A percentile compares a stretch with the other conserved stretches of the same genome.
Evolutionary conservation across 306 rosid species (phyloP).

Genomic region (Cicer cuneatum): DNA sequence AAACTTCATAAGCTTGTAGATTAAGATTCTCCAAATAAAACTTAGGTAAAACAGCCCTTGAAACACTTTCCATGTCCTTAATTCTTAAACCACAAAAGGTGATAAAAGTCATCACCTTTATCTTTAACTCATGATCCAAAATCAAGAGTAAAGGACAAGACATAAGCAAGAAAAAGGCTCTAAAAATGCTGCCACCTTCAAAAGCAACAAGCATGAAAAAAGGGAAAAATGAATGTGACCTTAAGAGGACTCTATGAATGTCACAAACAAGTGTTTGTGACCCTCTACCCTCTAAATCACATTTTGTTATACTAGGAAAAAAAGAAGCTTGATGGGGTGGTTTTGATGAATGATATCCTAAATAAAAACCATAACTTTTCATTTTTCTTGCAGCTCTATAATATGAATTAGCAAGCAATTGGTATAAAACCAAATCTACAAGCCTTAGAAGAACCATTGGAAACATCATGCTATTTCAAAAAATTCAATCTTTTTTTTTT

Average conservation of each 20-base stretch:
- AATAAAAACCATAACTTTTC: constrained; percentile 57
- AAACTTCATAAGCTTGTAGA: constrained; percentile 58
- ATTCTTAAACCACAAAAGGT: constrained; percentile 67
- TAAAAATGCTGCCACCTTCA: constrained; percentile 81
- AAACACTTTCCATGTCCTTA: constrained; percentile 62
- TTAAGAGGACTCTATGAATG: constrained; percentile 59
- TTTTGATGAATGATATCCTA: constrained; percentile 47
- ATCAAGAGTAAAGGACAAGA: constrained; percentile 69
- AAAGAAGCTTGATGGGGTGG: constrained; percentile 45
- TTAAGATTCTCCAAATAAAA: constrained; percentile 81
- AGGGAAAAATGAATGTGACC: constrained; percentile 71
- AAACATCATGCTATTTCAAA: constrained; percentile 48
- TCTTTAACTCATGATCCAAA: constrained; percentile 56
- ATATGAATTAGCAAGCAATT: constrained; percentile 67
- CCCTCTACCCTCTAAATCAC: constrained; percentile 54
- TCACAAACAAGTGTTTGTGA: constrained; percentile 63
- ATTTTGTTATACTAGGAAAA: constrained; percentile 61
- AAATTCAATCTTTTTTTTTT: background rate
- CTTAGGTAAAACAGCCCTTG: constrained; percentile 79
- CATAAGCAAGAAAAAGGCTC: constrained; percentile 70
- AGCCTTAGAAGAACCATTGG: constrained; percentile 63
- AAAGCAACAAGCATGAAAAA: constrained; percentile 91
- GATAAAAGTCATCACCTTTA: constrained; percentile 69
- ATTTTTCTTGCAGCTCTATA: constrained; percentile 74
- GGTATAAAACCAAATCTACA: constrained; percentile 62